Evolutionary conservation across 1,139 yeast genomes (phyloP).

Genomic region (Yamadazyma atmosphaerica): DNA sequence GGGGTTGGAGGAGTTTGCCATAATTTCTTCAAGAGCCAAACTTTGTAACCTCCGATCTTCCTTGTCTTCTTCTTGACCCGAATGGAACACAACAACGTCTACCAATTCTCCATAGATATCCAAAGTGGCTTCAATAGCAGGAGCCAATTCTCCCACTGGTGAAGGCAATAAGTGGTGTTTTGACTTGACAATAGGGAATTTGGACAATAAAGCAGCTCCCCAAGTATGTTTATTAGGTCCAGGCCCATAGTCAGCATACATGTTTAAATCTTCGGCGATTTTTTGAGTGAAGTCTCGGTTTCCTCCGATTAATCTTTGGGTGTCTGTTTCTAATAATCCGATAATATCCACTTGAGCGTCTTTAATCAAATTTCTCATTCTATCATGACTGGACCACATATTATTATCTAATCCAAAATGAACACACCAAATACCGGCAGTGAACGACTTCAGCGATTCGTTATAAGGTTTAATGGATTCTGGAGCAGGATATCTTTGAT

Average conservation of each 20-base stretch:
- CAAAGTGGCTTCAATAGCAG: slow-evolving; percentile 94
- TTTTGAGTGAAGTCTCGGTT: slow-evolving; percentile 91
- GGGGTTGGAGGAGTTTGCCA: slow-evolving; percentile 80
- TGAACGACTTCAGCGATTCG: slow-evolving; percentile 70
- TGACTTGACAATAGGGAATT: slow-evolving; percentile 88
- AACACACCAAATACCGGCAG: slow-evolving; percentile 97
- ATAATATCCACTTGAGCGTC: slow-evolving; percentile 90
- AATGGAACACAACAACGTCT: slow-evolving; percentile 94
- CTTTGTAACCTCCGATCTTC: slow-evolving; percentile 92
- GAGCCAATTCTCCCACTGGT: slow-evolving; percentile 97
- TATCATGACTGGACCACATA: slow-evolving; percentile 94
- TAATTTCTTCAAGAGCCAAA: slow-evolving; percentile 69
- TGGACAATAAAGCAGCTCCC: slow-evolving; percentile 92
- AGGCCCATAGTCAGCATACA: slow-evolving; percentile 96
- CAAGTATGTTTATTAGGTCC: slow-evolving; percentile 98
- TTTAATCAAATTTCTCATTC: slow-evolving; percentile 79
- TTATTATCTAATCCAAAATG: slow-evolving; percentile 97
- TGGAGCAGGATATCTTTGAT: slow-evolving; percentile 56
- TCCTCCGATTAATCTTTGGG: slow-evolving; percentile 92
- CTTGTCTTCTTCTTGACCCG: slow-evolving; percentile 96
- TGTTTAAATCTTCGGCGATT: slow-evolving; percentile 88
- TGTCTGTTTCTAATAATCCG: slow-evolving; percentile 89
- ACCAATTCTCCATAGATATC: slow-evolving; percentile 85
- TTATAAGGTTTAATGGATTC: slow-evolving; percentile 71
- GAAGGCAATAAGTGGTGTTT: slow-evolving; percentile 90